Conservation (phyloP, 1,284 basidiomycete genomes). For the Cerioporus squamosus region DNA sequence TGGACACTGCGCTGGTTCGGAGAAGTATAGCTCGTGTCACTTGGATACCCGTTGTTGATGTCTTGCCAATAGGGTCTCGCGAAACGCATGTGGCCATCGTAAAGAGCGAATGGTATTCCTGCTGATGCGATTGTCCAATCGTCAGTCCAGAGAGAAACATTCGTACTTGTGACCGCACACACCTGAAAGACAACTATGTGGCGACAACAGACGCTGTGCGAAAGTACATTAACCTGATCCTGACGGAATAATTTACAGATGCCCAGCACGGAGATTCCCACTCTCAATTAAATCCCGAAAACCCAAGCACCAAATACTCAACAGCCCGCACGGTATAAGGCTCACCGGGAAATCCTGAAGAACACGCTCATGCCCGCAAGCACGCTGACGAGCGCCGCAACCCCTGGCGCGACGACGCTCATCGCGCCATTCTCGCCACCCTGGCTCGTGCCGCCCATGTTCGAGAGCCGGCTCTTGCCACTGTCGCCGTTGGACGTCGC, state of each 20-base stretch:
- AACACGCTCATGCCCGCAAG: conserved; percentile 13
- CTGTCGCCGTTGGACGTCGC: conserved; percentile 36
- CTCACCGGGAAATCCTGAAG: conserved; percentile 13
- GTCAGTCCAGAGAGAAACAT: neutral
- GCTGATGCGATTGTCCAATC: neutral
- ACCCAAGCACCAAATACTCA: neutral
- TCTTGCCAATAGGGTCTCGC: too few species aligned
- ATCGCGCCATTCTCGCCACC: conserved; percentile 31
- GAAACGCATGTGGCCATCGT: too few species aligned
- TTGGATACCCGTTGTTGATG: too few species aligned
- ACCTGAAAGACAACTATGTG: neutral
- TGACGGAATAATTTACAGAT: conserved; percentile 11
- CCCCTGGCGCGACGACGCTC: conserved; percentile 15
- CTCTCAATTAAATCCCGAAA: neutral
- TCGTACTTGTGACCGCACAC: neutral
- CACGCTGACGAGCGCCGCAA: conserved; percentile 10
- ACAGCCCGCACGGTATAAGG: neutral
- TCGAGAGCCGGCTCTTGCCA: conserved; percentile 30
- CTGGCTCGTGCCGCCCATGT: conserved; percentile 34
- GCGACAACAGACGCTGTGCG: conserved; percentile 6
- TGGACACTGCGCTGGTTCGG: too few species aligned
- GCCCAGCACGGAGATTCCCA: conserved; percentile 2
- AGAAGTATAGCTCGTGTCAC: too few species aligned
- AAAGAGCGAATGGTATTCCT: neutral
- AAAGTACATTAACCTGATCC: conserved; percentile 14